Conservation (phyloP, 495 filamentous ascomycete species). For the Letharia lupina region DNA sequence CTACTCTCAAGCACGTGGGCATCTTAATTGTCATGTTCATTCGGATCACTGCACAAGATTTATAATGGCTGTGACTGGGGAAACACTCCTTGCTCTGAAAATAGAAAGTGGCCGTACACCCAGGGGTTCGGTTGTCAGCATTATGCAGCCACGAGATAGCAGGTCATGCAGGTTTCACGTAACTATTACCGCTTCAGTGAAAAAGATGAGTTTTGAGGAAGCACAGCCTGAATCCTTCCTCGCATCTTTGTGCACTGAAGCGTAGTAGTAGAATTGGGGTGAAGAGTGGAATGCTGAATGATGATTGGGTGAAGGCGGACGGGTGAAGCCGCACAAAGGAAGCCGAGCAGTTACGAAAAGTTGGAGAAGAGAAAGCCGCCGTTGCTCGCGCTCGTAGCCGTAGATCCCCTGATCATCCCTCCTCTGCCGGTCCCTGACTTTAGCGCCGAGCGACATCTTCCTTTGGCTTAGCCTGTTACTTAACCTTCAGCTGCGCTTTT, state of each 20-base stretch:
- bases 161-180: not conserved
- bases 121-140: not conserved
- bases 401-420: too few species aligned
- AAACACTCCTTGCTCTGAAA: not conserved
- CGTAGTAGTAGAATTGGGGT: not conserved
- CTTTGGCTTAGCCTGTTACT: not conserved
- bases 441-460: not conserved
- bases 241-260: not conserved
- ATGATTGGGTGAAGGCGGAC: too few species aligned
- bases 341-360: not conserved
- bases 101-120: not conserved
- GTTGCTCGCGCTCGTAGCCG: not conserved
- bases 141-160: not conserved
- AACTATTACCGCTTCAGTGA: not conserved
- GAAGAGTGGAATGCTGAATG: not conserved
- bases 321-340: too few species aligned
- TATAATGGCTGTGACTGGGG: too few species aligned
- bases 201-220: too few species aligned
- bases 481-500: not conserved
- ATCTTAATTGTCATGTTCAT: too few species aligned
- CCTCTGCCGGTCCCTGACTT: not conserved
- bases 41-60: too few species aligned
- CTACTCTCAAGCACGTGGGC: too few species aligned
- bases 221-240: not conserved
- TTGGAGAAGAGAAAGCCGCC: not conserved